Evolutionary conservation across 768 basidiomycete species (phyloP).

Genomic region (Xanthoconium purpureum): DNA sequence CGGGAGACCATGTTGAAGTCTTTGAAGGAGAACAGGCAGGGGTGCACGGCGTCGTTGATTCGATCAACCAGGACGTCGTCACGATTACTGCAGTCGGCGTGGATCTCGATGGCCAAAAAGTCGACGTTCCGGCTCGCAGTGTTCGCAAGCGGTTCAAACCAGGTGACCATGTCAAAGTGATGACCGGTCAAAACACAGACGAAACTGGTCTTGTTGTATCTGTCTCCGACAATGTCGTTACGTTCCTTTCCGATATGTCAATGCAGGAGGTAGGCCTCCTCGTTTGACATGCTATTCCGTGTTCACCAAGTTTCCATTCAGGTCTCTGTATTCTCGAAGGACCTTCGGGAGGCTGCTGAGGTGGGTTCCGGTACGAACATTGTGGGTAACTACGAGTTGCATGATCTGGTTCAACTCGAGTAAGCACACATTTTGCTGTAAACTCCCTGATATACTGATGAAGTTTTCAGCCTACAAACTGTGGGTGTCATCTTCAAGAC

Average conservation of each 20-base stretch:
- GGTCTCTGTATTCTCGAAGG: conserved; percentile 97
- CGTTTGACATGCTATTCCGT: not conserved
- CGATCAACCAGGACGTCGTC: conserved; percentile 84
- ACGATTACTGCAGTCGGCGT: conserved; percentile 75
- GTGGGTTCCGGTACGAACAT: conserved; percentile 89
- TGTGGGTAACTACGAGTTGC: conserved; percentile 91
- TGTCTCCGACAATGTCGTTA: conserved; percentile 85
- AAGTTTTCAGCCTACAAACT: conserved; percentile 67
- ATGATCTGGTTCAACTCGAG: conserved; percentile 97
- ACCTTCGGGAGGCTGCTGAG: conserved; percentile 95
- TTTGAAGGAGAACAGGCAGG: conserved; percentile 97
- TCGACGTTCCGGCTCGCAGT: conserved; percentile 82
- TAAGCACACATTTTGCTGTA: conserved; percentile 39
- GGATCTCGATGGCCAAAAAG: conserved; percentile 82
- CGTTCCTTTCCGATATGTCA: conserved; percentile 96
- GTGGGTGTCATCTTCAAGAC: conserved; percentile 98
- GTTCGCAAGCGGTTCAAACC: conserved; percentile 95
- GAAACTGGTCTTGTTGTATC: conserved; percentile 96
- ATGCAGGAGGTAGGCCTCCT: conserved; percentile 77
- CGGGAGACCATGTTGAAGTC: conserved; percentile 96
- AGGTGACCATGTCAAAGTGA: conserved; percentile 98
- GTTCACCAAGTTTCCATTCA: conserved; percentile 29
- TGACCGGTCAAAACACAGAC: conserved; percentile 90
- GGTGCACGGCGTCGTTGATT: conserved; percentile 87
- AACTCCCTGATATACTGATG: conserved; percentile 11